phyloP scores from a whole-genome alignment of 192 early-diverging fungal genomes.

The Allomyces macrogynus region DNA sequence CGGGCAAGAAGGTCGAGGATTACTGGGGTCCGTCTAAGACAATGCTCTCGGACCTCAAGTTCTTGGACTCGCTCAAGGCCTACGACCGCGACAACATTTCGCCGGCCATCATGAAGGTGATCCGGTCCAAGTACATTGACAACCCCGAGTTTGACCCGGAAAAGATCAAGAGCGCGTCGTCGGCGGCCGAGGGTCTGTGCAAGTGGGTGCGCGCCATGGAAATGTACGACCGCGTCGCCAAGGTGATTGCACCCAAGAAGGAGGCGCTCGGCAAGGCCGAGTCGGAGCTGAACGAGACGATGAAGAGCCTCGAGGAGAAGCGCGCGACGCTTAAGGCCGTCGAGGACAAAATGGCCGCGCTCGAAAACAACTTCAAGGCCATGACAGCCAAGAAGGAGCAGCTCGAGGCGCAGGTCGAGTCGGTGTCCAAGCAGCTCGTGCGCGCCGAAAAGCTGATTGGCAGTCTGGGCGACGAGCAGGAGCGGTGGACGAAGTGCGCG shows the following conservation, averaged over 20 bases:
- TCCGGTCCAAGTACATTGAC: constrained; percentile 53
- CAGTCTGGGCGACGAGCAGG: constrained; percentile 81
- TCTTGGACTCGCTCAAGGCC: constrained; percentile 86
- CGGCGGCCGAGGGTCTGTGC: constrained; percentile 91
- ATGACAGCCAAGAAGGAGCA: constrained; percentile 78
- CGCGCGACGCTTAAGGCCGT: constrained; percentile 61
- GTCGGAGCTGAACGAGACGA: constrained; percentile 46
- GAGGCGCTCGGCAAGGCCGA: constrained; percentile 72
- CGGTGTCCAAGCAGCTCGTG: constrained; percentile 76
- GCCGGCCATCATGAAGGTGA: constrained; percentile 48
- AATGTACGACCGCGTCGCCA: constrained; percentile 71
- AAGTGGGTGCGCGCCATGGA: constrained; percentile 98
- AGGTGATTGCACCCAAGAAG: constrained; percentile 84
- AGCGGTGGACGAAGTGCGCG: constrained; percentile 75
- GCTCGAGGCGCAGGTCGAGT: constrained; percentile 83
- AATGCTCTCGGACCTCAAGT: constrained; percentile 82
- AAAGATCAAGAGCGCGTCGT: constrained; percentile 85
- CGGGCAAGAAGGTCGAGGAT: constrained; percentile 22
- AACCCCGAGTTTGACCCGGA: constrained; percentile 87
- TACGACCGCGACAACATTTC: constrained; percentile 79
- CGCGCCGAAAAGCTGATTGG: constrained; percentile 68
- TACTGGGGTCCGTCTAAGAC: constrained; percentile 82
- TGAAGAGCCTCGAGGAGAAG: constrained; percentile 44
- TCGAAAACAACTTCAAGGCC: constrained; percentile 89
- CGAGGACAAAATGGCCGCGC: constrained; percentile 67